Percentiles rank a stretch among this genome's conserved stretches.
phyloP scores from a whole-genome alignment of 768 basidiomycete genomes.

The Amanita pallidorosea region DNA sequence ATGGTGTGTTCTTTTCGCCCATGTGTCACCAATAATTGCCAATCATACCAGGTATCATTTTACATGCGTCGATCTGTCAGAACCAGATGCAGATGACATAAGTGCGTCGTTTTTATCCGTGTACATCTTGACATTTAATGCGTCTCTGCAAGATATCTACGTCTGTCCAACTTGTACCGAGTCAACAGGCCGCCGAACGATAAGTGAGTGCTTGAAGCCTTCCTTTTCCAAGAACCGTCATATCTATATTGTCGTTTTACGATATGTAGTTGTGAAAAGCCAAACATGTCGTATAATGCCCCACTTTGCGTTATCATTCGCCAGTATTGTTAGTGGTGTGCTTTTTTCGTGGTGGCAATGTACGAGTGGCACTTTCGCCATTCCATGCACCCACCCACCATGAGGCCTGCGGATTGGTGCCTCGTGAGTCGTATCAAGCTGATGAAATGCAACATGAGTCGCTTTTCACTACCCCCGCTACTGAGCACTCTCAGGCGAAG shows the following conservation, averaged over 20 bases:
- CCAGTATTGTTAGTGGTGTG: constrained; percentile 7
- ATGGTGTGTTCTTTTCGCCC: constrained; percentile 38
- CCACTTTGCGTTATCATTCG: constrained; percentile 7
- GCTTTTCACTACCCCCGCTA: constrained; percentile 12
- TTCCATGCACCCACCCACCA: constrained; percentile 9
- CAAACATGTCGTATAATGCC: constrained; percentile 22
- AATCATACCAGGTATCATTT: constrained; percentile 64
- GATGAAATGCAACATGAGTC: constrained; percentile 13
- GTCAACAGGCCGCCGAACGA: constrained; percentile 52
- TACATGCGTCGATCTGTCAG: constrained; percentile 53
- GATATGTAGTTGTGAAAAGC: constrained; percentile 22
- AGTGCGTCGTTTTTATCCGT: constrained; percentile 35
- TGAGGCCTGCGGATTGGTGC: background rate
- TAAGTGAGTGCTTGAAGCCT: constrained; percentile 58
- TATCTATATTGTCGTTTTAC: constrained; percentile 10
- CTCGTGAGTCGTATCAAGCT: background rate
- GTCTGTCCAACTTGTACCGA: constrained; percentile 42
- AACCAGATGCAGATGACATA: constrained; percentile 65
- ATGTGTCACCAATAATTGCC: background rate
- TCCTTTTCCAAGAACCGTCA: constrained; percentile 11
- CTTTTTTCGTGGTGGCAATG: background rate
- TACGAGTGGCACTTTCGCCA: constrained; percentile 3
- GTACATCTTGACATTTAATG: constrained; percentile 3
- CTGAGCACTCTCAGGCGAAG: constrained; percentile 5
- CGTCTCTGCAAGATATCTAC: constrained; percentile 39